Conservation (phyloP, 768 basidiomycete species). For the Plicaturopsis crispa region DNA sequence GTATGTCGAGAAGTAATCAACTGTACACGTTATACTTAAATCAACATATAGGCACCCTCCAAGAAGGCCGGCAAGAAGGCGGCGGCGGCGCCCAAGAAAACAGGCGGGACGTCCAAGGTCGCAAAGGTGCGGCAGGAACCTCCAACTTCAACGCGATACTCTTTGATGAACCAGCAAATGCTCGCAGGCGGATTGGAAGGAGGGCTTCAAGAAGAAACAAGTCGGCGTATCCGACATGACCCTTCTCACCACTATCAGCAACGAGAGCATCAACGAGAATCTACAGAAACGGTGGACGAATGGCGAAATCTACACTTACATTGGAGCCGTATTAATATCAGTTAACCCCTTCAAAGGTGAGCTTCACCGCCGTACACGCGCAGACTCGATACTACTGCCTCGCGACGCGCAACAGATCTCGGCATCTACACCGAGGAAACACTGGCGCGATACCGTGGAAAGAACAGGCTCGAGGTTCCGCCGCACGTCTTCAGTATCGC, state of each 20-base stretch:
- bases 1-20: constrained; percentile 1
- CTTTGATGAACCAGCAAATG: constrained; percentile 1
- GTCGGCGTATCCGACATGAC: constrained; percentile 99
- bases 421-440: constrained; percentile 96
- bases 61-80: constrained; percentile 90
- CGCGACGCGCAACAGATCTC: constrained; percentile 51
- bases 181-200: constrained; percentile 94
- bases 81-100: constrained; percentile 55
- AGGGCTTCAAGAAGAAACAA: constrained; percentile 99
- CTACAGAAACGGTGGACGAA: constrained; percentile 94
- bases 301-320: constrained; percentile 97
- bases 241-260: constrained; percentile 90
- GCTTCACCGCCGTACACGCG: constrained; percentile 4
- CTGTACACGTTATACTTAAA: not conserved
- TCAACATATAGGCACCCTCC: constrained; percentile 57
- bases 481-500: constrained; percentile 98
- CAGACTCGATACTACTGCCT: constrained; percentile 5
- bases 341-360: constrained; percentile 96
- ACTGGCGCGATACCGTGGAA: constrained; percentile 81
- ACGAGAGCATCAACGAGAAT: constrained; percentile 97
- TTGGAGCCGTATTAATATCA: constrained; percentile 97
- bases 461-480: constrained; percentile 96
- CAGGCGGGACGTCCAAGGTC: constrained; percentile 49
- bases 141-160: not conserved
- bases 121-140: constrained; percentile 51